Conservation (phyloP, 73 alveolate species). For the Tetrahymena malaccensis region DNA sequence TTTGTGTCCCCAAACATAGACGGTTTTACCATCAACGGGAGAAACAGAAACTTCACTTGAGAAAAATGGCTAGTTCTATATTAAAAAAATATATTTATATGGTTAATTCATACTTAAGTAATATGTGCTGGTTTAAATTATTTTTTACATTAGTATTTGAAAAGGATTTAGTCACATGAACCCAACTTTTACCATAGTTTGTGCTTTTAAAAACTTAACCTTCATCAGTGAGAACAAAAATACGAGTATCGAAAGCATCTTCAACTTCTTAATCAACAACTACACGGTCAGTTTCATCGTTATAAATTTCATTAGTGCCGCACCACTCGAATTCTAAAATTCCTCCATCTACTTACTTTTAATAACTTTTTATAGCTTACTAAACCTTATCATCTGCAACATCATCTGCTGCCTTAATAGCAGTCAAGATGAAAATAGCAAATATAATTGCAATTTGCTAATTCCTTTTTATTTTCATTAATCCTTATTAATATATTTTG, state of each 20-base stretch:
- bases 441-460: not conserved
- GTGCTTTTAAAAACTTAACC: not conserved
- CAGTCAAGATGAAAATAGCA: not conserved
- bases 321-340: not conserved
- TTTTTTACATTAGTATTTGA: not conserved
- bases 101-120: not conserved
- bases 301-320: not conserved
- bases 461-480: not conserved
- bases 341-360: not conserved
- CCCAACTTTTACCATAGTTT: not conserved
- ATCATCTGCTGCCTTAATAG: not conserved
- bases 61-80: not conserved
- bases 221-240: not conserved
- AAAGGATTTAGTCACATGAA: not conserved
- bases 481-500: not conserved
- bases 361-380: not conserved
- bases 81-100: not conserved
- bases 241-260: not conserved
- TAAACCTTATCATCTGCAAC: not conserved
- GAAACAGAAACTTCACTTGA: constrained; percentile 7
- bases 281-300: not conserved
- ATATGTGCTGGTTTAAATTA: not conserved
- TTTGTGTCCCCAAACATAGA: constrained; percentile 15
- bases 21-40: constrained; percentile 12
- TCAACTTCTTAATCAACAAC: not conserved